Evolutionary conservation across 1,284 basidiomycete genomes (phyloP), one percentile per base, ranked within the genome.

Genomic region (Hymenochaete sp.): DNA sequence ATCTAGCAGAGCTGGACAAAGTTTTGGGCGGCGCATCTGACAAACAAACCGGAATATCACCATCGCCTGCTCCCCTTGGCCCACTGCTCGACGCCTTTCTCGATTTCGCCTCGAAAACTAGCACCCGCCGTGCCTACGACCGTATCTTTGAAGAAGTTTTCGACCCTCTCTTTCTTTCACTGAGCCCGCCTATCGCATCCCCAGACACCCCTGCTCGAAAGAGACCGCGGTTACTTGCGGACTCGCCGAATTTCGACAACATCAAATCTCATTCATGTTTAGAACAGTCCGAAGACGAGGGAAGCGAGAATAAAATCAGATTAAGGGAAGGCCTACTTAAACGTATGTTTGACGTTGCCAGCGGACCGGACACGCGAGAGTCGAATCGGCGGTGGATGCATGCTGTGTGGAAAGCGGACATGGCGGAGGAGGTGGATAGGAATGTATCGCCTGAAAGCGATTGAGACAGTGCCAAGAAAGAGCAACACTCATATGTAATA

Each of bases 1-100:
- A 90, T 63, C 63, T 96, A 6, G 83, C 88, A 53, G 95, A 98
- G 62, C 74, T 98, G 24, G 79, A 97, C 58, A 91, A 87, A 57
- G 79, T 77, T 11, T 14, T 19, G 28, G 24, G 28, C 21, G 16
- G 28, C 45, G 24, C 44, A 18, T 25, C 19, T 25, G 32, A 35
- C 14, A 18, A 29, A 24, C 5, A 27, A 35, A 40, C 18, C 19
- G 21, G n/a, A n/a, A n/a, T n/a, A n/a, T n/a, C 8, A 33, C 55
- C 68, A 32, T 52, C 55, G 0, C 73, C 77, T 13, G 71, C 65
- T 8, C 88, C 86, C 3, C 63, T 92, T 7, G 57, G 66, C 6
- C 62, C 65, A 0, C 55, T 93, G 16, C 59, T 92, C 29, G 56
- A 62, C 4, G 88, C 90, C 7, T 87, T 90, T 64, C 62, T 89